Evolutionary conservation across 805 yeast genomes (phyloP), one percentile per base, ranked within the genome.

Genomic region (Myxozyma udenii): DNA sequence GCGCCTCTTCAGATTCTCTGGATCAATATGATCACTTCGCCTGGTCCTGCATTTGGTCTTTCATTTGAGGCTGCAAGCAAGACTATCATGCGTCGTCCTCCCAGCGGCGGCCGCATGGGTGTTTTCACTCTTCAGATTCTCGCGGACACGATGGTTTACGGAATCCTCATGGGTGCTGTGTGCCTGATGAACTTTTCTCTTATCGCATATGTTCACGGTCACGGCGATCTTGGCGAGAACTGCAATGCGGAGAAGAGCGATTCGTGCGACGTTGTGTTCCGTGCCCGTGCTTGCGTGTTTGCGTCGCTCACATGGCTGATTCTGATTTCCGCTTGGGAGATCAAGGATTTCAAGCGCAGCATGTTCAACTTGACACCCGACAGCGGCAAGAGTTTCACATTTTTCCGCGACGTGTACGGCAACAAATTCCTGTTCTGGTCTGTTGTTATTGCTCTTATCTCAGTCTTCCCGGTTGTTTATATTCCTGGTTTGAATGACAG

Each of bases 261-360:
- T 1, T 53, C 70, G 0, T 87, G 96, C 69, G 62, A 70, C 41
- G 68, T 74, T 55, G 95, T 87, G 11, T 87, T 82, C 69, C 75
- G 78, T 61, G 86, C 89, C 3, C 78, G 96, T 66, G 79, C 95
- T 2, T 79, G 85, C 2, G 78, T 89, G 0, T 87, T 87, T 72
- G 84, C 84, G 0, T 79, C 83, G 1, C 83, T 87, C 83, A 87
- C 95, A 0, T 87, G 95, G 95, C 78, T 90, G 71, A 85, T 91
- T 2, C 74, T 87, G 53, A 66, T 87, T 25, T 72, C 85, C 42
- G 93, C 95, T 1, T 86, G 93, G 93, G 93, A 86, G 69, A 87
- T 87, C 61, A 76, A 85, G 51, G 87, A 85, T 64, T 70, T 81
- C 68, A 74, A 84, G 61, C 74, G 81, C 61, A 86, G 95, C 1